These are phyloP conservation scores for Leccinum fuscescens DNA, from an alignment of 1,284 basidiomycete genomes.

Conservation along the genomic window DNA sequence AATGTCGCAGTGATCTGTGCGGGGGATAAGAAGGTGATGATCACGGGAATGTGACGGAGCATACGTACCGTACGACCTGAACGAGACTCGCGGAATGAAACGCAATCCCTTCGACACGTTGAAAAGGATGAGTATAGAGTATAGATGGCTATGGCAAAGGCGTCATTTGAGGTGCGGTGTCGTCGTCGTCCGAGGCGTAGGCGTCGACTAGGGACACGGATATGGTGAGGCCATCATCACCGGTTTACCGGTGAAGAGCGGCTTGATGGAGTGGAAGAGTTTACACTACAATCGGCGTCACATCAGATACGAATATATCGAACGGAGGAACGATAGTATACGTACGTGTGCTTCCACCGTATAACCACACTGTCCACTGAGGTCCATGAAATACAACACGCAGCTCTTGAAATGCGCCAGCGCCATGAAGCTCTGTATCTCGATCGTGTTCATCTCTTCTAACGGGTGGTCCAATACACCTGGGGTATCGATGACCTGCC, in stretches of 20 bases:
- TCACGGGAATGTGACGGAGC: slow-evolving; percentile 8
- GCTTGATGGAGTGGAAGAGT: slow-evolving; percentile 97
- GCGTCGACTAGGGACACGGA: slow-evolving; percentile 60
- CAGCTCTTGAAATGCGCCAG: slow-evolving; percentile 91
- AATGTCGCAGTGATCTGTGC: slow-evolving; percentile 46
- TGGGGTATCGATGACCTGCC: slow-evolving; percentile 97
- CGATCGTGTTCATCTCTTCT: slow-evolving; percentile 99
- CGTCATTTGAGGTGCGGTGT: slow-evolving; percentile 48
- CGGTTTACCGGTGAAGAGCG: slow-evolving; percentile 86
- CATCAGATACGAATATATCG: neutral
- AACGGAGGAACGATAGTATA: slow-evolving; percentile 4
- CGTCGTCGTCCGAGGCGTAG: slow-evolving; percentile 72
- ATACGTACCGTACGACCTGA: slow-evolving; percentile 57
- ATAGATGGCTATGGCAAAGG: slow-evolving; percentile 51
- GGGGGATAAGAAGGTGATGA: slow-evolving; percentile 27
- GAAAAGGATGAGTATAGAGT: slow-evolving; percentile 14
- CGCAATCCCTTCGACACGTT: slow-evolving; percentile 39
- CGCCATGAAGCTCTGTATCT: slow-evolving; percentile 98
- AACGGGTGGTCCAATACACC: slow-evolving; percentile 91
- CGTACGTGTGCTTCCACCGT: slow-evolving; percentile 87
- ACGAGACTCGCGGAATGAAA: slow-evolving; percentile 61
- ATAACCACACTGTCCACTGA: slow-evolving; percentile 95
- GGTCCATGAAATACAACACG: slow-evolving; percentile 95
- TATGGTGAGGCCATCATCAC: slow-evolving; percentile 35
- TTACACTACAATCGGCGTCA: slow-evolving; percentile 63